phyloP scores from a whole-genome alignment of 495 filamentous ascomycete species.

The Annulohypoxylon maeteangense region DNA sequence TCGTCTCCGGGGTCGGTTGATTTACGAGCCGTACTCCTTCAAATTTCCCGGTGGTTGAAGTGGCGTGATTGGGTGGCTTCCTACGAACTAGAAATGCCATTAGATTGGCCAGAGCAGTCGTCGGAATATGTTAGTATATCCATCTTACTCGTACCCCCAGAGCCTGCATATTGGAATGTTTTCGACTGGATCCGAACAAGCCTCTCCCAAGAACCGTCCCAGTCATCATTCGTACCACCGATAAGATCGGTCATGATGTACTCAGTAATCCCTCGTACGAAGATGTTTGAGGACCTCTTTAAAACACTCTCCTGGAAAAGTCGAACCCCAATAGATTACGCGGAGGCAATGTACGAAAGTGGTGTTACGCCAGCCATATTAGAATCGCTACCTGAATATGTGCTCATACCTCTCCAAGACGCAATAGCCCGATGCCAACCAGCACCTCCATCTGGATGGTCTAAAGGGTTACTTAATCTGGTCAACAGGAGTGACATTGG shows the following conservation, averaged over 20 bases:
- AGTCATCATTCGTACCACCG: constrained; percentile 39
- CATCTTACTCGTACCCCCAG: constrained; percentile 47
- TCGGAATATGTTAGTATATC: constrained; percentile 44
- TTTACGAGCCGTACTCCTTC: constrained; percentile 77
- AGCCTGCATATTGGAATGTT: constrained; percentile 70
- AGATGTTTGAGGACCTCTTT: constrained; percentile 71
- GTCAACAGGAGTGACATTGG: constrained; percentile 85
- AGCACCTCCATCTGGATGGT: constrained; percentile 82
- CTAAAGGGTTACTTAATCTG: constrained; percentile 72
- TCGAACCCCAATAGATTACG: constrained; percentile 55
- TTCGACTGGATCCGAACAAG: constrained; percentile 73
- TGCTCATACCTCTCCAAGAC: constrained; percentile 82
- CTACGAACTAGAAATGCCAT: constrained; percentile 69
- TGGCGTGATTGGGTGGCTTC: constrained; percentile 79
- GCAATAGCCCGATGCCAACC: constrained; percentile 84
- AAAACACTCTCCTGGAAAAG: constrained; percentile 49
- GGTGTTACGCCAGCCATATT: constrained; percentile 68
- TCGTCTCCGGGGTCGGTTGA: constrained; percentile 62
- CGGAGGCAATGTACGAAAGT: constrained; percentile 69
- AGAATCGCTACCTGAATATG: constrained; percentile 85
- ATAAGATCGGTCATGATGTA: constrained; percentile 54
- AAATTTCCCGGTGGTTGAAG: constrained; percentile 84
- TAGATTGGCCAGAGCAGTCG: constrained; percentile 62
- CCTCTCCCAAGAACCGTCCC: constrained; percentile 50
- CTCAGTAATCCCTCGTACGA: constrained; percentile 65